A percentile compares a stretch with the other conserved stretches of the same genome.
These are phyloP conservation scores for Lophiotrema nucula DNA, from an alignment of 495 filamentous ascomycete species.

Conservation along the genomic window DNA sequence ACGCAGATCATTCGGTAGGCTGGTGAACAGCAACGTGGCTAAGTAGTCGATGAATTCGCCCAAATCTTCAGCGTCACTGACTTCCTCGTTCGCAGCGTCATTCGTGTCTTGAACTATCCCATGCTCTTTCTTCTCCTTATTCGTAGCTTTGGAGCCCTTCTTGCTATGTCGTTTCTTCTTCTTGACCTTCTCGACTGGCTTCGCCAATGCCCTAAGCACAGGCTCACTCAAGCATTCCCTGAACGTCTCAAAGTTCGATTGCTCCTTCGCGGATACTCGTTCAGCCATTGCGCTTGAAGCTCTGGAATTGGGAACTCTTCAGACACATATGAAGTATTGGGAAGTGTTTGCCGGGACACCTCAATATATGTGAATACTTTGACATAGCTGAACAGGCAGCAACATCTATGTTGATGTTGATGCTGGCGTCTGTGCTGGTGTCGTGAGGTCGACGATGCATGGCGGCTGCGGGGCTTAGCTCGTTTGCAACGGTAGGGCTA, in stretches of 20 bases:
- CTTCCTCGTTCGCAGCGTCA: constrained; percentile 40
- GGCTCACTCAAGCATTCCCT: constrained; percentile 63
- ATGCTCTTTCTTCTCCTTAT: background rate
- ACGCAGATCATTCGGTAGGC: constrained; percentile 60
- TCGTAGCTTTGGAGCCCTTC: background rate
- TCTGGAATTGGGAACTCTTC: too few species aligned
- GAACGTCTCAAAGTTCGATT: constrained; percentile 65
- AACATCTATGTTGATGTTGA: too few species aligned
- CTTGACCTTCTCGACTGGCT: constrained; percentile 44
- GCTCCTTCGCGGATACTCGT: constrained; percentile 35
- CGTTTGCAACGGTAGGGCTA: too few species aligned
- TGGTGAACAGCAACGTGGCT: constrained; percentile 63
- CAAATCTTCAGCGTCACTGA: constrained; percentile 61
- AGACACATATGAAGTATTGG: too few species aligned
- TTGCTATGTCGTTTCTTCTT: constrained; percentile 39
- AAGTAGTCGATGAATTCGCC: constrained; percentile 77
- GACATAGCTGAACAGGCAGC: too few species aligned
- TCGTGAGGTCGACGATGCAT: too few species aligned
- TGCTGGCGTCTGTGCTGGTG: too few species aligned
- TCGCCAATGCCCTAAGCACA: constrained; percentile 57
- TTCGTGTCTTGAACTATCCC: constrained; percentile 39
- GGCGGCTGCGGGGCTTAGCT: too few species aligned
- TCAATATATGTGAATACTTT: too few species aligned
- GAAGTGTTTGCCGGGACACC: too few species aligned
- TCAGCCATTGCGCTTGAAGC: constrained; percentile 16